Conservation (phyloP, 306 rosid genomes). For the Dalbergia cochinchinensis region DNA sequence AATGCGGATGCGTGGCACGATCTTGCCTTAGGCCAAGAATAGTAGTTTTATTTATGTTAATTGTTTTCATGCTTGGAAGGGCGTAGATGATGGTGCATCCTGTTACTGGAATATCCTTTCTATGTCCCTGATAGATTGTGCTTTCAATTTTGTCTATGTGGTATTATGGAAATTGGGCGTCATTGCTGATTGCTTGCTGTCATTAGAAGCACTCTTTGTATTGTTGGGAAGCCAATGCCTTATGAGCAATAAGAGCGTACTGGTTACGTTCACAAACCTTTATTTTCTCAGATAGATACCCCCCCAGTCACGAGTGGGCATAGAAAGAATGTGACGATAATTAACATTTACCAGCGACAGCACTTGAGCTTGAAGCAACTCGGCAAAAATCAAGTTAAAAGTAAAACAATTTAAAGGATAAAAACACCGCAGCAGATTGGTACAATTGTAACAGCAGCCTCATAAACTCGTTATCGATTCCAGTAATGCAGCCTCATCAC, state of each 20-base stretch:
- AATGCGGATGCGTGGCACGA: constrained; percentile 61
- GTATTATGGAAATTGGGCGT: background rate
- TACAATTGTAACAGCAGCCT: constrained; percentile 1
- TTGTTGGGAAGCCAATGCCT: constrained; percentile 8
- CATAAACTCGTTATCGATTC: background rate
- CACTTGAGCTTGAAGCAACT: background rate
- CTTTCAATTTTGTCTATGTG: constrained; percentile 11
- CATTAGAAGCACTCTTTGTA: background rate
- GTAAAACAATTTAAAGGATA: background rate
- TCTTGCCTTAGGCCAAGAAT: constrained; percentile 59
- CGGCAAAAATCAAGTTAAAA: background rate
- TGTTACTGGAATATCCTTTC: constrained; percentile 6
- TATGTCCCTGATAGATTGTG: background rate
- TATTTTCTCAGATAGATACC: background rate
- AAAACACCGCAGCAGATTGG: constrained; percentile 3
- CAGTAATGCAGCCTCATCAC: constrained; percentile 11
- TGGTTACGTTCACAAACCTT: background rate
- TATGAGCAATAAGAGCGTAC: background rate
- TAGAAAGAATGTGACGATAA: too few relatives aligned
- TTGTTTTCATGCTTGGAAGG: constrained; percentile 24
- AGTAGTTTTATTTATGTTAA: constrained; percentile 27
- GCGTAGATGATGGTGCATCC: constrained; percentile 33
- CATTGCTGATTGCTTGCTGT: constrained; percentile 27
- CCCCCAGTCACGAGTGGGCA: background rate
- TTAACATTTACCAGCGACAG: too few relatives aligned